phyloP scores from a whole-genome alignment of 768 basidiomycete genomes.

The Terana coerulea region DNA sequence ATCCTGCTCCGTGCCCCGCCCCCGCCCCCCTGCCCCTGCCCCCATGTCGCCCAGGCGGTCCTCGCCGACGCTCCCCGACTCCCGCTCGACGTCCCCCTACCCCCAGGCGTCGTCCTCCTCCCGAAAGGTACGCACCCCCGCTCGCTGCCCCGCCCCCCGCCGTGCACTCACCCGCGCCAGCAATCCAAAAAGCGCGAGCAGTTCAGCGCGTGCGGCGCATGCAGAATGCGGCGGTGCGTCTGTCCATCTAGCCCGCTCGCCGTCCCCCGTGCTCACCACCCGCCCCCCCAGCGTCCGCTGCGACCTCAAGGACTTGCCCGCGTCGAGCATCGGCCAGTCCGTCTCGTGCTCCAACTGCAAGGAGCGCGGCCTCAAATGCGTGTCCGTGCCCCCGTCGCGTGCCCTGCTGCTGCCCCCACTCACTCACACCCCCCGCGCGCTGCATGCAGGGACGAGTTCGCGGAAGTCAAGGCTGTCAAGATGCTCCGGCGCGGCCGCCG shows the following conservation, averaged over 20 bases:
- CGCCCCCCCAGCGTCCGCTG: slow-evolving; percentile 69
- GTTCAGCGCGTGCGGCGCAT: slow-evolving; percentile 75
- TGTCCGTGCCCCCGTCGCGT: slow-evolving; percentile 50
- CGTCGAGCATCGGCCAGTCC: slow-evolving; percentile 38
- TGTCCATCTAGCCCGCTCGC: slow-evolving; percentile 12
- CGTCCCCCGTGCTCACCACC: background rate
- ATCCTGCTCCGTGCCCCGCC: slow-evolving; percentile 26
- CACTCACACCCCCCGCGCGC: no score
- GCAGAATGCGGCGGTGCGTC: slow-evolving; percentile 77
- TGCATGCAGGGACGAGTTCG: slow-evolving; percentile 76
- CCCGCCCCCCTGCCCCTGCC: slow-evolving; percentile 17
- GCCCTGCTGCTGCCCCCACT: background rate
- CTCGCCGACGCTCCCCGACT: slow-evolving; percentile 11
- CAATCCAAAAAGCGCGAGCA: slow-evolving; percentile 17
- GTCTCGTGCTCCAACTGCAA: slow-evolving; percentile 83
- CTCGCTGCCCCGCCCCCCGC: background rate
- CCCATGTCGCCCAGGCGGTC: slow-evolving; percentile 52
- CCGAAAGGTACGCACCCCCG: slow-evolving; percentile 4
- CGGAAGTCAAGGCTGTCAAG: slow-evolving; percentile 88
- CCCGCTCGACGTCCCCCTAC: slow-evolving; percentile 15
- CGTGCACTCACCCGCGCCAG: background rate
- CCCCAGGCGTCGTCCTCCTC: slow-evolving; percentile 6
- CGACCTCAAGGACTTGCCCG: slow-evolving; percentile 81
- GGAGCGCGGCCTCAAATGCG: slow-evolving; percentile 88
- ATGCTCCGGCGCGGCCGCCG: slow-evolving; percentile 74